Percentiles rank a stretch among this genome's conserved stretches.
These are phyloP conservation scores for Ceratocystis diversiconidia DNA, from an alignment of 2,329 filamentous ascomycete genomes.

Conservation along the genomic window DNA sequence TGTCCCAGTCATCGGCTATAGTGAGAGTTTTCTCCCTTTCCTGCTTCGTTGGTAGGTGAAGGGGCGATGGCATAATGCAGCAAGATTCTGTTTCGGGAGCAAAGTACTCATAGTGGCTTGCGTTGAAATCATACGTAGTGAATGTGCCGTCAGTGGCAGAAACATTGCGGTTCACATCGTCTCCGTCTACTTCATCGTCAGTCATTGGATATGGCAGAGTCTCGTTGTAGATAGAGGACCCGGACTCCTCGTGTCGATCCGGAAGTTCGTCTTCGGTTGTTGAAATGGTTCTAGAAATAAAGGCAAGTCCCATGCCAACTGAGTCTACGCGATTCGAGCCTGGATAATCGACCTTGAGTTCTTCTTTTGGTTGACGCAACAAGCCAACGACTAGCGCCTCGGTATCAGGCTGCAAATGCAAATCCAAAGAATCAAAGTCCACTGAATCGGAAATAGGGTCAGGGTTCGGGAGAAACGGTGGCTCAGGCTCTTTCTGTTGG, in stretches of 20 bases:
- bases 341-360: neutral
- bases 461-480: conserved; percentile 6
- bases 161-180: neutral
- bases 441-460: neutral
- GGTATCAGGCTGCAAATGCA: neutral
- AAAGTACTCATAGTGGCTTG: neutral
- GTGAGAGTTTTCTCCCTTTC: neutral
- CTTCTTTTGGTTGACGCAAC: neutral
- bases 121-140: neutral
- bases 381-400: neutral
- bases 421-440: neutral
- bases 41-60: neutral
- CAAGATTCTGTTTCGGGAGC: neutral
- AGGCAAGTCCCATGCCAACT: neutral
- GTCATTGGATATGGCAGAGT: neutral
- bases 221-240: neutral
- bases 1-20: neutral
- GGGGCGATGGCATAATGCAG: neutral
- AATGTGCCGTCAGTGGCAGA: conserved; percentile 1
- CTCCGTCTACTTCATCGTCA: neutral
- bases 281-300: neutral
- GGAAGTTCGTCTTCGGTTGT: neutral
- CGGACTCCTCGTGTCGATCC: neutral
- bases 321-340: neutral
- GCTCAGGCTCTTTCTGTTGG: conserved; percentile 5